These are phyloP conservation scores for Apiosordaria backusii DNA, from an alignment of 495 filamentous ascomycete genomes.

Conservation along the genomic window DNA sequence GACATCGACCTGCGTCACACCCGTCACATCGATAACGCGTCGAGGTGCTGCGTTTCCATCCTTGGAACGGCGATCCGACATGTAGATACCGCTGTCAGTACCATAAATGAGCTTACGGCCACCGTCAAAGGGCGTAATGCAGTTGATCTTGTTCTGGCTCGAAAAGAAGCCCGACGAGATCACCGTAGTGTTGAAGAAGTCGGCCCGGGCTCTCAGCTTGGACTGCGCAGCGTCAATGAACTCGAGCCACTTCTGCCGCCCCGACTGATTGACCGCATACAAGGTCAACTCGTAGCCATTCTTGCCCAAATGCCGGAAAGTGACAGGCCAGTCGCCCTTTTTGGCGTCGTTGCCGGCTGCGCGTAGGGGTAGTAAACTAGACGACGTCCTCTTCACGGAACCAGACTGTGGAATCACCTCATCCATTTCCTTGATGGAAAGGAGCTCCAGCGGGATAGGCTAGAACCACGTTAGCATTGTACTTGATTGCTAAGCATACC, in stretches of 20 bases:
- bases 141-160: conserved; percentile 78
- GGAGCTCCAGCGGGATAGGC: conserved; percentile 90
- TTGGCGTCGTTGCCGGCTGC: conserved; percentile 42
- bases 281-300: conserved; percentile 92
- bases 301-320: conserved; percentile 97
- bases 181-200: conserved; percentile 88
- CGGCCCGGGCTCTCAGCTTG: conserved; percentile 76
- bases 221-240: conserved; percentile 87
- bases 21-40: conserved; percentile 77
- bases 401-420: conserved; percentile 81
- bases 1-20: conserved; percentile 93
- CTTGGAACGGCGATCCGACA: conserved; percentile 86
- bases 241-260: conserved; percentile 92
- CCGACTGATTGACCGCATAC: conserved; percentile 74
- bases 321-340: conserved; percentile 83
- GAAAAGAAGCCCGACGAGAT: conserved; percentile 85
- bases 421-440: conserved; percentile 95
- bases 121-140: conserved; percentile 89
- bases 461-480: conserved; percentile 28
- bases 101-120: conserved; percentile 91
- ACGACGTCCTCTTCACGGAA: conserved; percentile 78
- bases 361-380: conserved; percentile 75
- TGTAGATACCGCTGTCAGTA: conserved; percentile 87
- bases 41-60: conserved; percentile 71
- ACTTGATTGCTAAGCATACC: not conserved